phyloP scores from a whole-genome alignment of 2,329 filamentous ascomycete species.

The Phoma sp. region DNA sequence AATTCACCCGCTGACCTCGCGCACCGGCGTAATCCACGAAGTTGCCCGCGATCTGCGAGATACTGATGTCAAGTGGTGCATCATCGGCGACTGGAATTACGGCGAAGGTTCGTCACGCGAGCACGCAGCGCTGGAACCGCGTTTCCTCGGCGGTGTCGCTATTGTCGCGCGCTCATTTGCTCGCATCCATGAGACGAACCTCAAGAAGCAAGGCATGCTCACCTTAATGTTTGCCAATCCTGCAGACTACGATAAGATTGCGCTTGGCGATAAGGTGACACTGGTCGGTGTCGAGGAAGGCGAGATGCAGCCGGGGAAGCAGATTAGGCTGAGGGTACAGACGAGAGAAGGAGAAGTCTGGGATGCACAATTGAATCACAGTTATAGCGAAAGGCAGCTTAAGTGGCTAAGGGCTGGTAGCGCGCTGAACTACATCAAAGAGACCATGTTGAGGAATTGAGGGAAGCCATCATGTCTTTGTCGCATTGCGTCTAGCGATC shows the following conservation, averaged over 20 bases:
- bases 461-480: no score
- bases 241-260: slow-evolving; percentile 28
- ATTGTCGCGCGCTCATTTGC: slow-evolving; percentile 37
- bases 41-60: slow-evolving; percentile 33
- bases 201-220: slow-evolving; percentile 42
- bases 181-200: slow-evolving; percentile 39
- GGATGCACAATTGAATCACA: slow-evolving; percentile 43
- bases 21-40: slow-evolving; percentile 31
- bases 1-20: slow-evolving; percentile 23
- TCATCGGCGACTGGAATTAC: slow-evolving; percentile 45
- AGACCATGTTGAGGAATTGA: background rate
- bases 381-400: slow-evolving; percentile 41
- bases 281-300: slow-evolving; percentile 24
- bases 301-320: slow-evolving; percentile 33
- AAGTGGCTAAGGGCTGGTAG: slow-evolving; percentile 46
- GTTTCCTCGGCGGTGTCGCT: slow-evolving; percentile 30
- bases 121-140: slow-evolving; percentile 31
- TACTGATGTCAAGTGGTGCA: slow-evolving; percentile 36
- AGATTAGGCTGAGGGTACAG: slow-evolving; percentile 39
- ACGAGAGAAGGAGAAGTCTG: slow-evolving; percentile 33
- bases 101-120: slow-evolving; percentile 29
- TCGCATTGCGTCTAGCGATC: no score
- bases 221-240: slow-evolving; percentile 31
- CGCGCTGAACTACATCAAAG: slow-evolving; percentile 42
- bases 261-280: slow-evolving; percentile 25